phyloP scores from a whole-genome alignment of 805 yeast species.

The Candida odintsovae region DNA sequence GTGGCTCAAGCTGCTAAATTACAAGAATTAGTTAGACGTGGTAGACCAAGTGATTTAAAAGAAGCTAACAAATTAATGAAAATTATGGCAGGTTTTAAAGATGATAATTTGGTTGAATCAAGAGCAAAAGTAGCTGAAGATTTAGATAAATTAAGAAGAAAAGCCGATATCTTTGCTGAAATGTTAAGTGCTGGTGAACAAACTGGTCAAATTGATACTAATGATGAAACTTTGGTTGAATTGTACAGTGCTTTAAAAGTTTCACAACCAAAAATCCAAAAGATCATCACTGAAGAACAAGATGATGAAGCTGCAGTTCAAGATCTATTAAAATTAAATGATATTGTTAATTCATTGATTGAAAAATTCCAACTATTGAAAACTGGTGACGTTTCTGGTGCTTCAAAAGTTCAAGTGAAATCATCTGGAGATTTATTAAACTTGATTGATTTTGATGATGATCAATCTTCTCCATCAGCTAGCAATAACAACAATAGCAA shows the following conservation, averaged over 20 bases:
- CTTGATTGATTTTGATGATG: slow-evolving; percentile 72
- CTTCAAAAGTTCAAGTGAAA: slow-evolving; percentile 40
- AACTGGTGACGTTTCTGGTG: slow-evolving; percentile 55
- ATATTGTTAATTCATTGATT: slow-evolving; percentile 63
- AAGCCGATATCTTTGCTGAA: slow-evolving; percentile 81
- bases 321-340: slow-evolving; percentile 65
- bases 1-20: slow-evolving; percentile 91
- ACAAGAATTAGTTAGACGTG: slow-evolving; percentile 92
- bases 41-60: slow-evolving; percentile 89
- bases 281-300: slow-evolving; percentile 75
- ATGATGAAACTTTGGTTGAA: slow-evolving; percentile 70
- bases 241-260: slow-evolving; percentile 72
- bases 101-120: slow-evolving; percentile 60
- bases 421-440: slow-evolving; percentile 34
- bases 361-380: slow-evolving; percentile 61
- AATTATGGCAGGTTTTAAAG: slow-evolving; percentile 95
- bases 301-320: slow-evolving; percentile 62
- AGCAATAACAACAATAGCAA: slow-evolving; percentile 23
- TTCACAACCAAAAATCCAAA: slow-evolving; percentile 82
- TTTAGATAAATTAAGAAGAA: slow-evolving; percentile 74
- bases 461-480: slow-evolving; percentile 15
- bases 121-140: slow-evolving; percentile 79
- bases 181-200: slow-evolving; percentile 59
- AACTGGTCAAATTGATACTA: slow-evolving; percentile 31
- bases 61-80: slow-evolving; percentile 98